Evolutionary conservation across 306 rosid species (phyloP).

Genomic region (Oxytropis ochrocephala): DNA sequence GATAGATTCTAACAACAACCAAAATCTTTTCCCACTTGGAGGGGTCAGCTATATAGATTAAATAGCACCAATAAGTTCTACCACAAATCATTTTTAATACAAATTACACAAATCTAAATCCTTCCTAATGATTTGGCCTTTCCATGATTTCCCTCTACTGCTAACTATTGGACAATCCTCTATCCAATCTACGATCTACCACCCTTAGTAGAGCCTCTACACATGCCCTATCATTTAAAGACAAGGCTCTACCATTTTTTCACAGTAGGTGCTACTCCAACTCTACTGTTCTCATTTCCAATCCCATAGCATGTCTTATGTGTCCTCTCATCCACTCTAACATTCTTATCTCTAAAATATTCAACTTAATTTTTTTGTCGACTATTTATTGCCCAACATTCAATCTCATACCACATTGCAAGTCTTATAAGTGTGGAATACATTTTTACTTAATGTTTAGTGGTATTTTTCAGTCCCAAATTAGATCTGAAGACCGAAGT

Average conservation of each 20-base stretch:
- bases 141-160: background rate
- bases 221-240: background rate
- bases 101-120: background rate
- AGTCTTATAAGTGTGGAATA: background rate
- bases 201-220: background rate
- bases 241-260: background rate
- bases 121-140: background rate
- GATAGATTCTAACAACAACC: background rate
- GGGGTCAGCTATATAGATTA: background rate
- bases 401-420: background rate
- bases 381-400: background rate
- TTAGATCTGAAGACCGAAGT: background rate
- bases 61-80: background rate
- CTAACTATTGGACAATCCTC: background rate
- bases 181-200: background rate
- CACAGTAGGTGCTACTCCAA: background rate
- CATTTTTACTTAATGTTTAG: background rate
- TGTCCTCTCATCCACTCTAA: background rate
- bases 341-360: background rate
- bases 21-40: background rate
- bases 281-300: background rate
- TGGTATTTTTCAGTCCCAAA: background rate
- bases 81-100: background rate
- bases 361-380: background rate
- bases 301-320: background rate